These are phyloP conservation scores for Sesbania bispinosa DNA, from an alignment of 306 rosid species.

Conservation along the genomic window DNA sequence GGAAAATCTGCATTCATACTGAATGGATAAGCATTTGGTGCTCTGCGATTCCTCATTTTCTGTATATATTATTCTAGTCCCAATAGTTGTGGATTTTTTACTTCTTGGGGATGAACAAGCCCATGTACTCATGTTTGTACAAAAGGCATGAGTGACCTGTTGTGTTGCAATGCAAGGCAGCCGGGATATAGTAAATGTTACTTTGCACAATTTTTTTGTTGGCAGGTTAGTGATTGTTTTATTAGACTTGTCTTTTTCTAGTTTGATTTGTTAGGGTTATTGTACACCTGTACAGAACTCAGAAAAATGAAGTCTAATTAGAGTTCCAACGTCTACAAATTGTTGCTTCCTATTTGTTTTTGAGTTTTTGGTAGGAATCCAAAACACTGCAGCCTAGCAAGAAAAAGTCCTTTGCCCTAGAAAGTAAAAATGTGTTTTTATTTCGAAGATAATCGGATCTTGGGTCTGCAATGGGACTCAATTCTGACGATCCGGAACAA, in stretches of 20 bases:
- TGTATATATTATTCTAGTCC: slow-evolving; percentile 28
- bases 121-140: background rate
- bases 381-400: too few relatives aligned
- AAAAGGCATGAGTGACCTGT: background rate
- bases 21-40: background rate
- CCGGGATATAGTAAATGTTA: background rate
- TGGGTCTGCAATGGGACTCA: too few relatives aligned
- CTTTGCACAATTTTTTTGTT: slow-evolving; percentile 6
- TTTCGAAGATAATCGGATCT: too few relatives aligned
- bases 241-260: background rate
- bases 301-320: slow-evolving; percentile 11
- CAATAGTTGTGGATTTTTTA: slow-evolving; percentile 16
- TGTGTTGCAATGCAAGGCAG: background rate
- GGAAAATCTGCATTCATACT: background rate
- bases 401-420: too few relatives aligned
- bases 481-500: too few relatives aligned
- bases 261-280: background rate
- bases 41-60: slow-evolving; percentile 12
- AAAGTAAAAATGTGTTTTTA: too few relatives aligned
- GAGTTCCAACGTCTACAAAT: too few relatives aligned
- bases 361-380: too few relatives aligned
- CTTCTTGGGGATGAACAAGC: slow-evolving; percentile 14
- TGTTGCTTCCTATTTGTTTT: too few relatives aligned
- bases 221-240: slow-evolving; percentile 21
- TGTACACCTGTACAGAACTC: slow-evolving; percentile 10